Base-by-base conservation (phyloP, 2,329 filamentous ascomycete species). In the Rutstroemia sp. region DNA sequence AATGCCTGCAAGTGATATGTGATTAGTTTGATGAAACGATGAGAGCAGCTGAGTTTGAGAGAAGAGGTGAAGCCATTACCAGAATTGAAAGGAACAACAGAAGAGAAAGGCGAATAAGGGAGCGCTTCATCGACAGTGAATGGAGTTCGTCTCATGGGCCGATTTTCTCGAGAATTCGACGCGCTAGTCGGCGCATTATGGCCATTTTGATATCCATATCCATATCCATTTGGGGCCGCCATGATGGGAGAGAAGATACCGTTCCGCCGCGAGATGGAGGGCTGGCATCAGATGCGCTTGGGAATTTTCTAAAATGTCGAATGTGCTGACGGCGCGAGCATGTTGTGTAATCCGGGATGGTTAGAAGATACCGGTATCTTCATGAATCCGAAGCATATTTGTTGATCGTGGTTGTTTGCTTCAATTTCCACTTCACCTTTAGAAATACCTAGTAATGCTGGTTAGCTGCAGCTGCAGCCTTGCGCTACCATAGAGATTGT, bases 41-140 rank as follows among this genome's bases (percentile, higher is more conserved):
- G 38, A 37, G 46, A 30, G 17, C 37, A 30, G 49, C 23, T 2
- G 30, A 17, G n/a, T 38, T 25, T 27, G 48, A 42, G 41, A 38
- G 30, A 30, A 39, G 9, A 27, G 12, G 49, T 16, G 44, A 41
- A 48, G 42, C n/a, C 23, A 17, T 42, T 62, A 91, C 89, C 84
- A 63, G 87, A 81, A 69, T 87, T 82, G 70, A 92, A 89, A 2
- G 89, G 88, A 52, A 89, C 79, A 49, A 92, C 86, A 3, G 88
- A 90, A 49, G 86, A 88, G 68, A 92, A 86, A 23, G 89, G 89
- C 51, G 88, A 89, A 72, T 85, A 92, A n/a, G 88, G 87, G 47
- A 94, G 76, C 30, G 88, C 88, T 67, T 94, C 87, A 56, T 86
- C 80, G 12, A 94, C 79, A 3, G 80, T 80, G 67, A 85, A 83